Percentiles rank a stretch among this genome's conserved stretches.
phyloP scores from a whole-genome alignment of 306 rosid species.

The Castanea sativa region DNA sequence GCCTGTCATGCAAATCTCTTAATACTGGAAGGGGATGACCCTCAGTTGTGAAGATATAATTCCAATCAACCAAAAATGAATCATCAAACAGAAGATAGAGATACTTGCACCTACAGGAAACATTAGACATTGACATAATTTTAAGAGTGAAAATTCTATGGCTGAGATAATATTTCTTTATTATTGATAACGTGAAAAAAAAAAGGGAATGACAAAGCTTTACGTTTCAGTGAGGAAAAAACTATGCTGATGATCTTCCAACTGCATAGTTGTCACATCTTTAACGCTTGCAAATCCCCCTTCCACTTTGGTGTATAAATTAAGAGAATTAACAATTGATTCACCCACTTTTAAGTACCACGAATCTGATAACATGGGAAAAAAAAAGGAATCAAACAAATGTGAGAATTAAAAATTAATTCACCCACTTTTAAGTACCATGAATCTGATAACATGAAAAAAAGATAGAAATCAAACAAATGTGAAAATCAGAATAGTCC shows the following conservation, averaged over 20 bases:
- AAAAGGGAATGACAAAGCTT: constrained; percentile 9
- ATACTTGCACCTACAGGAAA: constrained; percentile 80
- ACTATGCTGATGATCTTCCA: constrained; percentile 98
- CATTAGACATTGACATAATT: constrained; percentile 9
- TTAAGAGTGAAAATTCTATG: background rate
- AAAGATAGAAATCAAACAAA: constrained; percentile 16
- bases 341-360: constrained; percentile 98
- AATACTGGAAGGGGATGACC: constrained; percentile 91
- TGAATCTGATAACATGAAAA: constrained; percentile 57
- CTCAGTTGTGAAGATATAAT: constrained; percentile 87
- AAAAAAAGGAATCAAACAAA: constrained; percentile 14
- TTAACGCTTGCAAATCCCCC: constrained; percentile 93
- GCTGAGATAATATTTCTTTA: constrained; percentile 2
- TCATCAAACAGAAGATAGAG: constrained; percentile 88
- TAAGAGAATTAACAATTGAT: constrained; percentile 77
- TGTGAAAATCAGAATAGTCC: constrained; percentile 2
- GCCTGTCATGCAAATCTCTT: constrained; percentile 83
- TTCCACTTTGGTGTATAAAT: constrained; percentile 72
- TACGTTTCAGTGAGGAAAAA: constrained; percentile 96
- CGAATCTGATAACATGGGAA: constrained; percentile 56
- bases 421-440: constrained; percentile 96
- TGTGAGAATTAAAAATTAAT: constrained; percentile 68
- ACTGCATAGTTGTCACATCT: constrained; percentile 90
- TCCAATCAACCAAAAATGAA: constrained; percentile 61
- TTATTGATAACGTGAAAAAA: background rate